These are phyloP conservation scores for Cavenderia fasciculata DNA, from an alignment of 78 protist genomes.

Conservation along the genomic window DNA sequence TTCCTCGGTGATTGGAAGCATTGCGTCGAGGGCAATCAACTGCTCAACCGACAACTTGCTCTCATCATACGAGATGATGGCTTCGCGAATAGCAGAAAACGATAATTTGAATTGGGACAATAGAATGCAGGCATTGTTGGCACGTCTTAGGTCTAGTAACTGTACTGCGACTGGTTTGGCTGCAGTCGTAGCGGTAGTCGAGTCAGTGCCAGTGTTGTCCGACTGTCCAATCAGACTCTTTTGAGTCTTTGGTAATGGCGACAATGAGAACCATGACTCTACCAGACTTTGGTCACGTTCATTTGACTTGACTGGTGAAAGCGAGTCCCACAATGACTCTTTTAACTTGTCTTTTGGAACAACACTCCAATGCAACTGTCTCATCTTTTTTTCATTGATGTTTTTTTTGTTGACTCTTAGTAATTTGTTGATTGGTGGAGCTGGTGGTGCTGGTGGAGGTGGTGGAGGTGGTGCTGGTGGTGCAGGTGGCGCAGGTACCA, in stretches of 20 bases:
- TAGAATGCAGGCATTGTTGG: conserved; percentile 60
- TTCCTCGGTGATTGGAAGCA: conserved; percentile 68
- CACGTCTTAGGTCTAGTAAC: conserved; percentile 43
- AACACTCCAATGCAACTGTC: conserved; percentile 74
- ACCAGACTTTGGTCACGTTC: conserved; percentile 56
- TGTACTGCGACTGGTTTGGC: not conserved
- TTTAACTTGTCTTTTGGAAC: conserved; percentile 62
- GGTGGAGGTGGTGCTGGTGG: conserved; percentile 38
- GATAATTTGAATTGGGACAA: conserved; percentile 67
- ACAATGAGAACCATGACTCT: conserved; percentile 60
- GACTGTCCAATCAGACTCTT: too few relatives aligned
- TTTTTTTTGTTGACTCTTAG: not conserved
- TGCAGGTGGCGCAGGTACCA: conserved; percentile 16
- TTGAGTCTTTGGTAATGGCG: conserved; percentile 64
- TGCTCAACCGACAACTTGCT: conserved; percentile 44
- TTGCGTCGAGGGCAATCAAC: conserved; percentile 70
- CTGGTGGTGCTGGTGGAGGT: conserved; percentile 53
- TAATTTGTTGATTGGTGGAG: conserved; percentile 10
- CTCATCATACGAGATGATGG: conserved; percentile 41
- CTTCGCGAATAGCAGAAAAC: conserved; percentile 47
- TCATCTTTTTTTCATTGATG: conserved; percentile 54
- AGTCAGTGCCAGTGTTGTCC: not conserved
- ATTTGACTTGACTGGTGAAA: conserved; percentile 65
- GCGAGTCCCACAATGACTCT: conserved; percentile 64
- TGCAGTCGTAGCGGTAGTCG: not conserved